Evolutionary conservation across 2,329 filamentous ascomycete species (phyloP).

Genomic region (Pestalotiopsis sp.): DNA sequence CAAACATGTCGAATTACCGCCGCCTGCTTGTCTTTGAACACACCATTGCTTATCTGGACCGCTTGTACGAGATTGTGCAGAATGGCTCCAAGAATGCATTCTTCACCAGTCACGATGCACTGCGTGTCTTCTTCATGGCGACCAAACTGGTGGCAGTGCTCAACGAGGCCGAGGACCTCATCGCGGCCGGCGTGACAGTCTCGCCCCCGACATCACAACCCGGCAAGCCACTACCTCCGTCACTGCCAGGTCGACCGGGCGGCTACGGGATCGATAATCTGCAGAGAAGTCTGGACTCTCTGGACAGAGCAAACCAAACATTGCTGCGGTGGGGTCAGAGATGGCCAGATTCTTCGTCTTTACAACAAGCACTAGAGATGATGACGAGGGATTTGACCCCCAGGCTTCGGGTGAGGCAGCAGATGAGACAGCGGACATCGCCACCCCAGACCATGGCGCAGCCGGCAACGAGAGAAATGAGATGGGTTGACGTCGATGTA

Average conservation of each 20-base stretch:
- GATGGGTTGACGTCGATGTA: conserved; percentile 49
- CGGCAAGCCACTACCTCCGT: conserved; percentile 53
- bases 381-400: conserved; percentile 48
- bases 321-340: conserved; percentile 59
- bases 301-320: conserved; percentile 56
- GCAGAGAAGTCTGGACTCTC: conserved; percentile 56
- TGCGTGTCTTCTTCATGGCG: conserved; percentile 78
- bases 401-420: conserved; percentile 42
- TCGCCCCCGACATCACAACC: conserved; percentile 45
- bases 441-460: conserved; percentile 29
- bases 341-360: conserved; percentile 59
- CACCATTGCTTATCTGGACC: conserved; percentile 78
- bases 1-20: conserved; percentile 73
- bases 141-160: conserved; percentile 65
- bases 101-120: conserved; percentile 84
- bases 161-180: conserved; percentile 57
- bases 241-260: conserved; percentile 50
- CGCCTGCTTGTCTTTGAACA: conserved; percentile 85
- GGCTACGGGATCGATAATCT: conserved; percentile 50
- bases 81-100: conserved; percentile 64
- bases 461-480: conserved; percentile 36
- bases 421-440: conserved; percentile 37
- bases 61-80: conserved; percentile 69
- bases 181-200: conserved; percentile 53
- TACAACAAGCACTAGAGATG: conserved; percentile 56